phyloP scores from a whole-genome alignment of 1,284 basidiomycete genomes.

The Puccinia polysora region DNA sequence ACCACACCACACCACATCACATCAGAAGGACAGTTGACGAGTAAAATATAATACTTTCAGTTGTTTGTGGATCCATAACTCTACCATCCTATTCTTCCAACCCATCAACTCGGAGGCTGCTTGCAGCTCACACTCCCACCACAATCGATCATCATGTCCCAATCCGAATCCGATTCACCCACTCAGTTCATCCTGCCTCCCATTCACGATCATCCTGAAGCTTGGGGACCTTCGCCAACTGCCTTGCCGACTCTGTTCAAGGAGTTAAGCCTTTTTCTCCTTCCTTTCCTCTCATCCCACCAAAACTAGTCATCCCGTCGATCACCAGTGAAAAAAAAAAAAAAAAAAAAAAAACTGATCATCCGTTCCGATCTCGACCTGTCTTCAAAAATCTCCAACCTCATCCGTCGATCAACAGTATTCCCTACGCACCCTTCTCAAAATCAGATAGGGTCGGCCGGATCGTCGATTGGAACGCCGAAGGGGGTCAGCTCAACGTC shows the following conservation, averaged over 20 bases:
- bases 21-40: too few relatives aligned
- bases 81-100: too few relatives aligned
- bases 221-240: slow-evolving; percentile 33
- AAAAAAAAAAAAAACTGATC: too few relatives aligned
- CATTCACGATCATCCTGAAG: slow-evolving; percentile 36
- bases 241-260: slow-evolving; percentile 20
- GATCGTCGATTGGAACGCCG: slow-evolving; percentile 90
- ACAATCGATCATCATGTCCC: too few relatives aligned
- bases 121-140: too few relatives aligned
- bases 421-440: slow-evolving; percentile 94
- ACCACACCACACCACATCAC: too few relatives aligned
- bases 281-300: neutral
- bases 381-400: neutral
- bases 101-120: too few relatives aligned
- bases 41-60: too few relatives aligned
- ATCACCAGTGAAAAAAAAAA: neutral
- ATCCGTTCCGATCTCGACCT: too few relatives aligned
- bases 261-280: slow-evolving; percentile 14
- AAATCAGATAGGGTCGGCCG: slow-evolving; percentile 97
- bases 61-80: too few relatives aligned
- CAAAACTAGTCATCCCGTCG: neutral
- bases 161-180: neutral
- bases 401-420: too few relatives aligned
- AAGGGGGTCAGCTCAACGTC: slow-evolving; percentile 54
- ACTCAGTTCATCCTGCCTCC: slow-evolving; percentile 25